These are phyloP conservation scores for Triticum monococcum DNA, from an alignment of 176 grass and related monocot species.

Conservation along the genomic window DNA sequence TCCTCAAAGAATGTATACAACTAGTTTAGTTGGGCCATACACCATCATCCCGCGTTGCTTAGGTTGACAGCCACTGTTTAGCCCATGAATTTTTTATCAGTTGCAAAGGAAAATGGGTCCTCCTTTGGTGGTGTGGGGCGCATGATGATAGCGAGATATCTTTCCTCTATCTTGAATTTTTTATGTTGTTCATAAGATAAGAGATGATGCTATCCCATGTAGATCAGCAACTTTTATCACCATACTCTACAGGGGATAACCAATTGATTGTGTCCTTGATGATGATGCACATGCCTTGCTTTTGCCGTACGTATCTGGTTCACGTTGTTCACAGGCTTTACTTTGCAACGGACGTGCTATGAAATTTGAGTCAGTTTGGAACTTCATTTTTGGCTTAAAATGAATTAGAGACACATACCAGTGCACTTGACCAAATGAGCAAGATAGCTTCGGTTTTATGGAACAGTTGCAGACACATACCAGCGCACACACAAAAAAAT, in stretches of 20 bases:
- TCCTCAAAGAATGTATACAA: constrained; percentile 12
- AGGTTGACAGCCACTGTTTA: constrained; percentile 19
- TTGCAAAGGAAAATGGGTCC: not conserved
- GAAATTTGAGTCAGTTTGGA: not conserved
- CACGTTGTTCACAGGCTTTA: no score
- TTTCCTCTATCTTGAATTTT: not conserved
- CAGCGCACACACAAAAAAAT: not conserved
- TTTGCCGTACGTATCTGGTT: not conserved
- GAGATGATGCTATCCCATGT: constrained; percentile 2
- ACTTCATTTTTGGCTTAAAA: not conserved
- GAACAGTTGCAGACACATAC: not conserved
- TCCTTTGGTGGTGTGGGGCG: constrained; percentile 28
- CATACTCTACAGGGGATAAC: not conserved
- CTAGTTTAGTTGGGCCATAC: constrained; percentile 10
- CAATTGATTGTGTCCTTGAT: not conserved
- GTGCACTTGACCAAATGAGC: not conserved
- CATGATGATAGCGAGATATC: constrained; percentile 34
- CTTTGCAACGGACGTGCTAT: no score
- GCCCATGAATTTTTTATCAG: not conserved
- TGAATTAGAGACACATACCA: not conserved
- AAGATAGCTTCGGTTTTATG: not conserved
- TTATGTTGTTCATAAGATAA: not conserved
- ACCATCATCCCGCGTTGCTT: constrained; percentile 25
- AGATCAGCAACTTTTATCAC: not conserved
- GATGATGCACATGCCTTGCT: not conserved